Evolutionary conservation across 2,329 filamentous ascomycete genomes (phyloP).

Genomic region (Lithohypha guttulata): DNA sequence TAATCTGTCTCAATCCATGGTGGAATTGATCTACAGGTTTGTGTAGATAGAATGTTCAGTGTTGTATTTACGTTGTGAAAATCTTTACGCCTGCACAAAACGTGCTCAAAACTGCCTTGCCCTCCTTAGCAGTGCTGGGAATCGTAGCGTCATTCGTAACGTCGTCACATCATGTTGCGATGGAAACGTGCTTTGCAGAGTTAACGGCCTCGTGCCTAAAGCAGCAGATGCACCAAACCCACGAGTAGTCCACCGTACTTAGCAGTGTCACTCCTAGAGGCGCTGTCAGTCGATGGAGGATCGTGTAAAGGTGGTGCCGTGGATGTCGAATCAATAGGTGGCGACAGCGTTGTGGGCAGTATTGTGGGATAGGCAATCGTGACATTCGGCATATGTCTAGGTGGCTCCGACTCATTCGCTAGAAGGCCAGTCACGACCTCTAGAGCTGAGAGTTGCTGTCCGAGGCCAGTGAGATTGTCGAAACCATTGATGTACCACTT

Average conservation of each 20-base stretch:
- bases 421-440: slow-evolving; percentile 39
- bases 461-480: slow-evolving; percentile 51
- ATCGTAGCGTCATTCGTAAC: too few relatives aligned
- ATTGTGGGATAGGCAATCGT: slow-evolving; percentile 8
- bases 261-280: slow-evolving; percentile 1
- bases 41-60: too few relatives aligned
- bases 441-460: slow-evolving; percentile 58
- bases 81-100: too few relatives aligned
- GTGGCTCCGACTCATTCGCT: slow-evolving; percentile 20
- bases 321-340: slow-evolving; percentile 7
- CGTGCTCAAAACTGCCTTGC: too few relatives aligned
- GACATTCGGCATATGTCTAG: slow-evolving; percentile 12
- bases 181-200: not conserved
- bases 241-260: slow-evolving; percentile 1
- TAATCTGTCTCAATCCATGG: too few relatives aligned
- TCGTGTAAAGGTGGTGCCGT: slow-evolving; percentile 17
- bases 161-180: too few relatives aligned
- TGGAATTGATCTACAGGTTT: too few relatives aligned
- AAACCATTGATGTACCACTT: slow-evolving; percentile 48
- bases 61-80: too few relatives aligned
- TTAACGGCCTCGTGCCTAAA: not conserved
- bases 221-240: slow-evolving; percentile 1
- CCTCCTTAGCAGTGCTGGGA: too few relatives aligned
- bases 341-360: not conserved
- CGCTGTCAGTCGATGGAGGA: slow-evolving; percentile 4